Base-by-base conservation (phyloP, 140 eudicot genomes). In the Erigeron philadelphicus region DNA sequence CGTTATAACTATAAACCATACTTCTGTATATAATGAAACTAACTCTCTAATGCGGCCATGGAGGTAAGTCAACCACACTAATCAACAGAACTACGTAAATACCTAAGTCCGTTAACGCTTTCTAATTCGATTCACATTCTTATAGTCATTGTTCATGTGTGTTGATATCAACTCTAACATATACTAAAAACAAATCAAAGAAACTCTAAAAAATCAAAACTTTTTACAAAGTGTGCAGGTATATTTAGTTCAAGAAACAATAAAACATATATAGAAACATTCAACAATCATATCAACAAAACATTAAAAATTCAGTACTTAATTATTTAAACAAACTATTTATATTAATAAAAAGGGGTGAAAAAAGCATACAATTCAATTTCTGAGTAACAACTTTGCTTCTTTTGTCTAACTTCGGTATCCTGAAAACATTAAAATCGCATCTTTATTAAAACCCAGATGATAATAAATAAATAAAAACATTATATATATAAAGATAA, bases 321-420 rank as follows among this genome's bases (percentile, higher is more conserved):
- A 31, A 31, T 31, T 2, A 3, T 31, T 31, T 31, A 31, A 1
- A 4, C 38, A 31, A 31, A 31, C 38, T 31, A 2, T 31, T 31
- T 31, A 31, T 31, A 31, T 31, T 31, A 15, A 52, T 41, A 42
- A 62, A 16, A 4, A 54, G 63, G 43, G 35, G 13, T 9, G 16
- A 4, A 61, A 66, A 55, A 44, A 71, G 42, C 47, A n/a, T 81
- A 90, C 95, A 84, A 85, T 67, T 87, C 95, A 69, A 90, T 48
- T 64, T 90, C 97, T 19, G 77, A 75, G 72, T 87, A 90, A 62
- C 97, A 90, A 63, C 71, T 77, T 53, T 74, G 79, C 72, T 87
- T 90, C 81, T 58, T 90, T 76, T 69, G 75, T 73, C 87, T 77
- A 80, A 85, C 68, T 64, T 90, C 95, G 19, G 57, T 56, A 18